Evolutionary conservation across 371 early-diverging fungal species (phyloP).

Genomic region (Mortierella sp.): DNA sequence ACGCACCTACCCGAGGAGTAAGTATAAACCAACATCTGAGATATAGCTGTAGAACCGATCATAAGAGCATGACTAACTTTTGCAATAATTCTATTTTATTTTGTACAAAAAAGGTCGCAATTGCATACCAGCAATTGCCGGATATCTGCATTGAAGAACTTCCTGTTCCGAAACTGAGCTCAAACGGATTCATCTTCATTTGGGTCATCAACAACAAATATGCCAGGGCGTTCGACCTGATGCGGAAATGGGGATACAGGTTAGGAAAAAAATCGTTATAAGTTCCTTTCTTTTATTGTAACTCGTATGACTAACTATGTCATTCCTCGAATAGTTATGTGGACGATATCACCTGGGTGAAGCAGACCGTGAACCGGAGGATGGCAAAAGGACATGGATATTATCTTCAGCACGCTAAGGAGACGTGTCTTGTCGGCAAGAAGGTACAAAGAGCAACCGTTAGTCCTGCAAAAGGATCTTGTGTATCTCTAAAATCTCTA

Average conservation of each 20-base stretch:
- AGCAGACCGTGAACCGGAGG: conserved; percentile 93
- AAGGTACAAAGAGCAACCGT: conserved; percentile 68
- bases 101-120: conserved; percentile 71
- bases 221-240: conserved; percentile 90
- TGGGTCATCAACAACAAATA: conserved; percentile 98
- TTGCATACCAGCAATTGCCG: conserved; percentile 94
- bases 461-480: too few relatives aligned
- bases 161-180: conserved; percentile 86
- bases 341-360: conserved; percentile 97
- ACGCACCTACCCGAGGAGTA: conserved; percentile 93
- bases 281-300: not conserved
- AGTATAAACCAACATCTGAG: conserved; percentile 3
- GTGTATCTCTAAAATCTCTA: too few relatives aligned
- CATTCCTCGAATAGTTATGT: conserved; percentile 66
- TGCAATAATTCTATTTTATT: not conserved
- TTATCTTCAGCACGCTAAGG: conserved; percentile 96
- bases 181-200: conserved; percentile 92
- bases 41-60: not conserved
- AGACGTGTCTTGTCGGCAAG: conserved; percentile 93
- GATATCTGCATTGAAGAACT: conserved; percentile 92
- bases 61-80: not conserved
- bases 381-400: conserved; percentile 97
- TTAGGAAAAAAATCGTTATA: conserved; percentile 43
- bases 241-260: conserved; percentile 94
- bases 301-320: not conserved